phyloP scores from a whole-genome alignment of 192 early-diverging fungal species.

The Podila verticillata region DNA sequence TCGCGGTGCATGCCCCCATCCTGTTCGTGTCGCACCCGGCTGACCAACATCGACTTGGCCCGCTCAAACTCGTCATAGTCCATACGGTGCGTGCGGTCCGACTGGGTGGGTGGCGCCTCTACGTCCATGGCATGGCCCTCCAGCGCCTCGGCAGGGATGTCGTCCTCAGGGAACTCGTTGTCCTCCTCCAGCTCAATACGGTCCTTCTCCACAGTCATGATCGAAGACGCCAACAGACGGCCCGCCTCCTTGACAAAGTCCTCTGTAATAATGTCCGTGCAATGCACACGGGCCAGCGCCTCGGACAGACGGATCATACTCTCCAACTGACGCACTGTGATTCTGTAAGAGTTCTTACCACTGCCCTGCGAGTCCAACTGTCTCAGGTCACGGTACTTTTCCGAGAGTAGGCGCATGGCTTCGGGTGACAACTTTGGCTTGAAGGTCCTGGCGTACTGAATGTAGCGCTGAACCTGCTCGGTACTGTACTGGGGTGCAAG shows the following conservation, averaged over 20 bases:
- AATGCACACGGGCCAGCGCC: conserved; percentile 91
- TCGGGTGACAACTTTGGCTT: conserved; percentile 83
- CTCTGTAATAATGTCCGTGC: conserved; percentile 69
- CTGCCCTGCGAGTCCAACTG: conserved; percentile 85
- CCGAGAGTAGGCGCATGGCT: conserved; percentile 79
- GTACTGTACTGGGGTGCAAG: conserved; percentile 79
- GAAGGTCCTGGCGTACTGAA: conserved; percentile 90
- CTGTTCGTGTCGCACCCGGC: conserved; percentile 30
- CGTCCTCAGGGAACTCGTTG: conserved; percentile 35
- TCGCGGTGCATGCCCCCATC: conserved; percentile 37
- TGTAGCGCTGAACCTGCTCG: conserved; percentile 82
- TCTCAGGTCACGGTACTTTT: conserved; percentile 87
- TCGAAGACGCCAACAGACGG: conserved; percentile 86
- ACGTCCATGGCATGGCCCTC: conserved; percentile 35
- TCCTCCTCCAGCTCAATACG: conserved; percentile 73
- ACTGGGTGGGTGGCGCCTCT: conserved; percentile 8
- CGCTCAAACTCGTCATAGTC: conserved; percentile 51
- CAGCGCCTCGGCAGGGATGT: conserved; percentile 27
- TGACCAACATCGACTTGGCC: conserved; percentile 42
- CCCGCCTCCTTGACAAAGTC: conserved; percentile 87
- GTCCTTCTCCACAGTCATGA: conserved; percentile 86
- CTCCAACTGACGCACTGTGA: conserved; percentile 97
- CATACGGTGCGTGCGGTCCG: conserved; percentile 36
- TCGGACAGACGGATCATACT: conserved; percentile 96
- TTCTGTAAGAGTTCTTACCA: conserved; percentile 81